These are phyloP conservation scores for Ustilago esculenta DNA, from an alignment of 1,284 basidiomycete genomes.

Conservation along the genomic window DNA sequence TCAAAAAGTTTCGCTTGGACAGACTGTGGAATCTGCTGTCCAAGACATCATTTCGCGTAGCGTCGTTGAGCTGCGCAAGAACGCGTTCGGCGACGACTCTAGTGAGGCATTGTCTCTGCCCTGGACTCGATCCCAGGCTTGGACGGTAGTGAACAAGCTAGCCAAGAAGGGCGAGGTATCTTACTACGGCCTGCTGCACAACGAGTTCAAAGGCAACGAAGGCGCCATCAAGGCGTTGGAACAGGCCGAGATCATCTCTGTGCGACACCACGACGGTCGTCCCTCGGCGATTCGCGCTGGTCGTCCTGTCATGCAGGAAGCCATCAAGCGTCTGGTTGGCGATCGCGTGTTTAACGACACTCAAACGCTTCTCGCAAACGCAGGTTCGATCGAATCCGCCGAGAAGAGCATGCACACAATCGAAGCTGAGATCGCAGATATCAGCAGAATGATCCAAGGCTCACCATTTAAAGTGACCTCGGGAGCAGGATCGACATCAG, in stretches of 20 bases:
- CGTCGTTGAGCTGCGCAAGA: conserved; percentile 85
- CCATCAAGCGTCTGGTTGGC: conserved; percentile 81
- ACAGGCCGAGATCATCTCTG: conserved; percentile 85
- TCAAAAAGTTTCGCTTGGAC: conserved; percentile 57
- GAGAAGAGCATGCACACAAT: conserved; percentile 77
- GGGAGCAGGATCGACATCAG: conserved; percentile 19
- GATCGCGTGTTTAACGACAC: conserved; percentile 83
- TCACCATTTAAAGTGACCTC: conserved; percentile 65
- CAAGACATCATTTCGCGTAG: conserved; percentile 73
- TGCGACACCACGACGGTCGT: conserved; percentile 83
- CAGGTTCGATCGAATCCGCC: conserved; percentile 73
- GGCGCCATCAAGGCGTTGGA: conserved; percentile 83
- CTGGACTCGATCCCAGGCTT: conserved; percentile 89
- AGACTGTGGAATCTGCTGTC: conserved; percentile 53
- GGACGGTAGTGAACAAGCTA: conserved; percentile 82
- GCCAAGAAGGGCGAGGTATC: conserved; percentile 78
- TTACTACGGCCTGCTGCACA: conserved; percentile 83
- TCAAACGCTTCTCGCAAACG: conserved; percentile 74
- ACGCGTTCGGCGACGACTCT: conserved; percentile 87
- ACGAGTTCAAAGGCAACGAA: conserved; percentile 92
- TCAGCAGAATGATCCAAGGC: conserved; percentile 52
- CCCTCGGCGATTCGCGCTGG: conserved; percentile 85
- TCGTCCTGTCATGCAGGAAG: conserved; percentile 85
- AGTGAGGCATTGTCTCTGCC: conserved; percentile 83
- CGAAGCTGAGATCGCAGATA: conserved; percentile 77